phyloP scores from a whole-genome alignment of 148 eudicot genomes.

The Fagopyrum homotropicum region DNA sequence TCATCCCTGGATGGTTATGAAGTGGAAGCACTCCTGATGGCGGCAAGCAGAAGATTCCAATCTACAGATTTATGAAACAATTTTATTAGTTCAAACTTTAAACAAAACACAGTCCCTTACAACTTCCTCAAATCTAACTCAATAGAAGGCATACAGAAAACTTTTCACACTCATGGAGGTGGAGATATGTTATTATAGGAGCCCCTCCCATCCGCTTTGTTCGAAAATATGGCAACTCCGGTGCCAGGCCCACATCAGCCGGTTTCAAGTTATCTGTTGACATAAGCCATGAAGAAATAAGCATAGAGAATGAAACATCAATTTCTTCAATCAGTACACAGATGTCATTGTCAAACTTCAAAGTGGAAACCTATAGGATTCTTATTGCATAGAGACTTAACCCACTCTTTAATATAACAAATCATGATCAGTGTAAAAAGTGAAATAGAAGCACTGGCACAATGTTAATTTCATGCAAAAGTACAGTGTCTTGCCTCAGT shows the following conservation, averaged over 20 bases:
- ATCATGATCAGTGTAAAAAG: background rate
- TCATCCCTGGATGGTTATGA: slow-evolving; percentile 91
- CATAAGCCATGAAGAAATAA: slow-evolving; percentile 5
- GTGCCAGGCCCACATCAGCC: slow-evolving; percentile 56
- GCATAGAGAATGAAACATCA: background rate
- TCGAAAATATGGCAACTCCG: slow-evolving; percentile 56
- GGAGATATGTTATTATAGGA: slow-evolving; percentile 59
- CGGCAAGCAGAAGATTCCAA: slow-evolving; percentile 86
- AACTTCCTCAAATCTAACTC: background rate
- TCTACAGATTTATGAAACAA: slow-evolving; percentile 30
- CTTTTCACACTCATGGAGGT: slow-evolving; percentile 54
- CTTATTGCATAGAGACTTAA: background rate
- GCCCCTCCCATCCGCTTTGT: slow-evolving; percentile 17
- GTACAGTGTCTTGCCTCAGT: background rate
- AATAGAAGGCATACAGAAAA: slow-evolving; percentile 53
- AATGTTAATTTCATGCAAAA: background rate
- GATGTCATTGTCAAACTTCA: background rate
- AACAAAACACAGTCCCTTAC: background rate
- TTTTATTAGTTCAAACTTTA: background rate
- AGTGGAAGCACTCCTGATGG: slow-evolving; percentile 73
- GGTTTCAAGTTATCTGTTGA: slow-evolving; percentile 51
- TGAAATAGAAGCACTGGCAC: background rate
- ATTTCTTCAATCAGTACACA: background rate
- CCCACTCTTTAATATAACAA: background rate
- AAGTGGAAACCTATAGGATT: background rate